Evolutionary conservation across 768 basidiomycete species (phyloP).

Genomic region (Mycena belliarum): DNA sequence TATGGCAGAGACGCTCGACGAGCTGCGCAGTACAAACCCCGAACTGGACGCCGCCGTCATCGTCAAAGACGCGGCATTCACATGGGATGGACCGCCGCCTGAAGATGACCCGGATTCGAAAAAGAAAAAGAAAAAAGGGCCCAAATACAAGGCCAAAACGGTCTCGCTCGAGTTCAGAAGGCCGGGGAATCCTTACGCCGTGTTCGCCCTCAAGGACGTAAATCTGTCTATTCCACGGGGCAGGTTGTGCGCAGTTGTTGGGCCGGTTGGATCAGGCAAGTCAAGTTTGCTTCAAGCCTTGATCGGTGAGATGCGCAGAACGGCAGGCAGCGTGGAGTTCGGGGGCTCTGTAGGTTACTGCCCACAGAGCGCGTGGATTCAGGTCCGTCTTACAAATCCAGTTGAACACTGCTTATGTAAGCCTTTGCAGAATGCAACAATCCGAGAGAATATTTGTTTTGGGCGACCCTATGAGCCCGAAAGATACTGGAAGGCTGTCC

Average conservation of each 20-base stretch:
- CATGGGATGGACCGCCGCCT: conserved; percentile 81
- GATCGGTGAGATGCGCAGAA: conserved; percentile 82
- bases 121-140: conserved; percentile 27
- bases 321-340: conserved; percentile 64
- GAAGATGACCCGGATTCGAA: conserved; percentile 43
- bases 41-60: conserved; percentile 61
- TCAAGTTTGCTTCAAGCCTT: conserved; percentile 71
- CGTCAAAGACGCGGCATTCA: conserved; percentile 71
- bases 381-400: too few relatives aligned
- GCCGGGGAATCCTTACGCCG: conserved; percentile 38
- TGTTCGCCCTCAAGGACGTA: conserved; percentile 68
- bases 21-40: conserved; percentile 55
- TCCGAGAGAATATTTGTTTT: conserved; percentile 89
- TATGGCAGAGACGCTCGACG: conserved; percentile 74
- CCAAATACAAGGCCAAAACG: conserved; percentile 12
- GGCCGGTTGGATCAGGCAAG: conserved; percentile 66
- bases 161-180: conserved; percentile 26
- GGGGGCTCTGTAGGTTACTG: conserved; percentile 82
- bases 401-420: too few relatives aligned
- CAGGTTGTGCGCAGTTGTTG: conserved; percentile 82
- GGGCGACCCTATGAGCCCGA: conserved; percentile 58
- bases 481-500: conserved; percentile 79
- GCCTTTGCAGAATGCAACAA: conserved; percentile 82
- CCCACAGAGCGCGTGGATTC: conserved; percentile 90
- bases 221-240: conserved; percentile 72